phyloP scores from a whole-genome alignment of 1,139 yeast genomes.

The Chernovozyma aurita region DNA sequence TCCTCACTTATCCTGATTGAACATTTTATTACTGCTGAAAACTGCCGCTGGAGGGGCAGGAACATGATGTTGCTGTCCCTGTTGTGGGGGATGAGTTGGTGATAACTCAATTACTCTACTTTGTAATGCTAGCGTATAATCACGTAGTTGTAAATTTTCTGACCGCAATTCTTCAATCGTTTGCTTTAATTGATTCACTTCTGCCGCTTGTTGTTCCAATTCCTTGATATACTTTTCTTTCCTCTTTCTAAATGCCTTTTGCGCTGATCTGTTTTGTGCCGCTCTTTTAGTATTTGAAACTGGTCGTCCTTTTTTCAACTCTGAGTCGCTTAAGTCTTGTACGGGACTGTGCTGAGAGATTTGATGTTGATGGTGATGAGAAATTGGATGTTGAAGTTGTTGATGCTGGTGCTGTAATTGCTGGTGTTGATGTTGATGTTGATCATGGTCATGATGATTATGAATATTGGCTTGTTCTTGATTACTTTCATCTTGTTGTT shows the following conservation, averaged over 20 bases:
- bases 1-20: slow-evolving; percentile 5
- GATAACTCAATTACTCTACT: slow-evolving; percentile 53
- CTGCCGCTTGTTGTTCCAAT: slow-evolving; percentile 64
- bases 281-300: slow-evolving; percentile 74
- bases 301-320: slow-evolving; percentile 23
- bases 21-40: slow-evolving; percentile 5
- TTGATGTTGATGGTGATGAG: neutral
- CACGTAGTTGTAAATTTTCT: slow-evolving; percentile 70
- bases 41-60: slow-evolving; percentile 8
- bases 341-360: neutral
- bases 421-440: slow-evolving; percentile 5
- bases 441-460: slow-evolving; percentile 7
- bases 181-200: slow-evolving; percentile 54
- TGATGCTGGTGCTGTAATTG: slow-evolving; percentile 5
- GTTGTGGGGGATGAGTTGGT: slow-evolving; percentile 12
- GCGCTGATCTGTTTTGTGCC: slow-evolving; percentile 84
- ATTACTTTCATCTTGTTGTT: slow-evolving; percentile 7
- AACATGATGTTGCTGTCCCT: slow-evolving; percentile 5
- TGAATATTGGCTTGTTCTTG: slow-evolving; percentile 6
- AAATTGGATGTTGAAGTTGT: neutral
- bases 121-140: slow-evolving; percentile 68
- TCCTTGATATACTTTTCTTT: slow-evolving; percentile 76
- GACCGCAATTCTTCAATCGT: slow-evolving; percentile 59
- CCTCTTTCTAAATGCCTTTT: slow-evolving; percentile 79
- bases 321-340: neutral